A percentile compares a stretch with the other conserved stretches of the same genome.
These are phyloP conservation scores for Clonostachys solani DNA, from an alignment of 2,329 filamentous ascomycete genomes.

Conservation along the genomic window DNA sequence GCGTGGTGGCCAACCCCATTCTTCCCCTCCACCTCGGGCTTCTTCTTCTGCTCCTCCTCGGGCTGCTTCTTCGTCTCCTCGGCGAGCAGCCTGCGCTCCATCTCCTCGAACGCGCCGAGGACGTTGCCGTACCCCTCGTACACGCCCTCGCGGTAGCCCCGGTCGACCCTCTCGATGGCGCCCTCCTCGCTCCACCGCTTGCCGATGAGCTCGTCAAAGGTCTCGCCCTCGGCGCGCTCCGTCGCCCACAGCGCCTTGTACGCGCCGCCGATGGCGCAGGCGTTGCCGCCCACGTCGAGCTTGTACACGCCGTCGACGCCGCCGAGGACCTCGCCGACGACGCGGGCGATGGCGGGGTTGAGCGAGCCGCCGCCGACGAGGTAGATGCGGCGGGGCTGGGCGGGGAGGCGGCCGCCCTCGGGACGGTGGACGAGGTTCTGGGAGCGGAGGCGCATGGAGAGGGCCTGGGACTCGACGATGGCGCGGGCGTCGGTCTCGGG, in stretches of 20 bases:
- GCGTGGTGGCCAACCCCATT: too few species aligned
- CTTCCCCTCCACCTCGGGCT: too few species aligned
- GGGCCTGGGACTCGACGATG: slow-evolving; percentile 92
- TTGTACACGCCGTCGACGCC: slow-evolving; percentile 87
- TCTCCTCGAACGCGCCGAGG: slow-evolving; percentile 69
- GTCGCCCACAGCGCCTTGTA: slow-evolving; percentile 96
- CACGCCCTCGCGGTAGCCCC: slow-evolving; percentile 70
- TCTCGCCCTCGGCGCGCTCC: slow-evolving; percentile 64
- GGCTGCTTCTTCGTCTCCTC: slow-evolving; percentile 15
- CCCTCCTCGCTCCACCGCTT: slow-evolving; percentile 80
- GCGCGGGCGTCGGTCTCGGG: slow-evolving; percentile 70
- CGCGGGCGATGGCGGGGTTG: slow-evolving; percentile 82
- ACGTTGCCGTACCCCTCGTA: slow-evolving; percentile 78
- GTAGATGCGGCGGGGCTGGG: slow-evolving; percentile 86
- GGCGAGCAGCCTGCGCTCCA: slow-evolving; percentile 64
- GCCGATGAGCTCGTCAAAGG: slow-evolving; percentile 84
- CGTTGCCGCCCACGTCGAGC: slow-evolving; percentile 91
- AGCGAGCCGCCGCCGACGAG: slow-evolving; percentile 89
- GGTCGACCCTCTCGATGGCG: slow-evolving; percentile 76
- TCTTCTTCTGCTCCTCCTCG: not conserved
- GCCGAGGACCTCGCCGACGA: slow-evolving; percentile 84
- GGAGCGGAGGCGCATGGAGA: slow-evolving; percentile 84
- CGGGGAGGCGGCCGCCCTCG: slow-evolving; percentile 51
- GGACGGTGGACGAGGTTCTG: slow-evolving; percentile 64
- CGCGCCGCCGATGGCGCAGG: slow-evolving; percentile 87